phyloP scores from a whole-genome alignment of 495 filamentous ascomycete genomes.

The Aspergillus carlsbadensis region DNA sequence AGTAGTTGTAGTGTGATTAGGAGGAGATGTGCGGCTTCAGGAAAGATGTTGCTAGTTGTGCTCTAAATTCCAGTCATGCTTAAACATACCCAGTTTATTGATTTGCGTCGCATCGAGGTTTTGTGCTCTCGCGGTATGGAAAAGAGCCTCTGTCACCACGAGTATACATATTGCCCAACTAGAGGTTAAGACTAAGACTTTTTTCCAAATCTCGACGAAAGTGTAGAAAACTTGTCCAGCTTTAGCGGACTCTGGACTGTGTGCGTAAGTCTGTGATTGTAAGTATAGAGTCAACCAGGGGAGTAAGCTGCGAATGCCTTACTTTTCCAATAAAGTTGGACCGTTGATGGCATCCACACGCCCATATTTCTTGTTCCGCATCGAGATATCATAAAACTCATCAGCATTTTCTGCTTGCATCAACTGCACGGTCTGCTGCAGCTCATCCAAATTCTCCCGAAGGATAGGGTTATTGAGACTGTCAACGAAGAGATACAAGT shows the following conservation, averaged over 20 bases:
- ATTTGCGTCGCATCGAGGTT: not conserved
- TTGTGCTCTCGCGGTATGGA: not conserved
- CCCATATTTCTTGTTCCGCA: slow-evolving; percentile 86
- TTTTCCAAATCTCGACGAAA: slow-evolving; percentile 71
- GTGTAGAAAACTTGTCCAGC: slow-evolving; percentile 62
- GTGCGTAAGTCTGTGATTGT: slow-evolving; percentile 60
- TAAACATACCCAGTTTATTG: slow-evolving; percentile 1
- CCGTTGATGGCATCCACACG: slow-evolving; percentile 89
- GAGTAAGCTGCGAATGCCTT: slow-evolving; percentile 19
- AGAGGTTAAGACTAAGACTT: slow-evolving; percentile 36
- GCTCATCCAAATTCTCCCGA: slow-evolving; percentile 81
- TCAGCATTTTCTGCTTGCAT: slow-evolving; percentile 88
- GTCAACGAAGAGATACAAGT: slow-evolving; percentile 81
- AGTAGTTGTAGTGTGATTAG: too few relatives aligned
- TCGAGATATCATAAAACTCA: slow-evolving; percentile 89
- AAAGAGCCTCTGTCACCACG: not conserved
- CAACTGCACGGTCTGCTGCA: slow-evolving; percentile 84
- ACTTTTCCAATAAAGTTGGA: slow-evolving; percentile 86
- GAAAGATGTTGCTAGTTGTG: not conserved
- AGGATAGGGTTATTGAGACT: slow-evolving; percentile 78
- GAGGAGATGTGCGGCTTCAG: not conserved
- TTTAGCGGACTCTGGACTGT: slow-evolving; percentile 58
- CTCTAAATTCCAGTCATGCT: not conserved
- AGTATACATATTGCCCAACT: not conserved
- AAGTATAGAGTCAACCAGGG: slow-evolving; percentile 26